A percentile compares a stretch with the other conserved stretches of the same genome.
Evolutionary conservation across 176 grass and related monocot genomes (phyloP).

Genomic region (Eragrostis nindensis): DNA sequence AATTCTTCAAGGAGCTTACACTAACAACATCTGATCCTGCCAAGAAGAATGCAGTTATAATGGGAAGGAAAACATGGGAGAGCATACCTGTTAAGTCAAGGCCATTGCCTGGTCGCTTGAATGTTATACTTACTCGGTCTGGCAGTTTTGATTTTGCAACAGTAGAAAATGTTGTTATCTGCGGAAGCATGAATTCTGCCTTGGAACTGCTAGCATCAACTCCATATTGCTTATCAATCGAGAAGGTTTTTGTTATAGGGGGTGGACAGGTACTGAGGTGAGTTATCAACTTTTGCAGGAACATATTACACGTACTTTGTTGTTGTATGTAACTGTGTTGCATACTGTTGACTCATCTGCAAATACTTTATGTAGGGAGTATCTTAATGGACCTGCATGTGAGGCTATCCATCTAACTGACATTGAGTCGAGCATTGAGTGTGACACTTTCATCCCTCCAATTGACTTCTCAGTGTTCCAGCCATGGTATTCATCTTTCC

Average conservation of each 20-base stretch:
- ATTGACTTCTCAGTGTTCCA: slow-evolving; percentile 71
- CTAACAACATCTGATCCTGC: slow-evolving; percentile 62
- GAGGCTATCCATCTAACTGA: slow-evolving; percentile 83
- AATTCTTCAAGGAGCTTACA: slow-evolving; percentile 85
- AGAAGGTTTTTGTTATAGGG: slow-evolving; percentile 83
- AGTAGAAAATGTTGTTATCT: slow-evolving; percentile 73
- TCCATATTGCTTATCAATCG: slow-evolving; percentile 81
- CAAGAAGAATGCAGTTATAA: slow-evolving; percentile 91
- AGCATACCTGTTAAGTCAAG: slow-evolving; percentile 64
- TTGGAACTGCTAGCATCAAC: slow-evolving; percentile 67
- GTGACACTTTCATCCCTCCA: slow-evolving; percentile 75
- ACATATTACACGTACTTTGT: not conserved
- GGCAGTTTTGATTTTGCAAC: slow-evolving; percentile 77
- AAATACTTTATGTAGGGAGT: slow-evolving; percentile 55
- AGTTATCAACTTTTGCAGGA: slow-evolving; percentile 31
- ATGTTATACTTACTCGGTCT: slow-evolving; percentile 81
- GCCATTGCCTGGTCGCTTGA: slow-evolving; percentile 78
- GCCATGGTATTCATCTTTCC: slow-evolving; percentile 87
- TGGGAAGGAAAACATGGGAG: slow-evolving; percentile 96
- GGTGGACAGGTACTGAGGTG: slow-evolving; percentile 80
- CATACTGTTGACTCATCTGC: slow-evolving; percentile 20
- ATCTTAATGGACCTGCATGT: slow-evolving; percentile 72
- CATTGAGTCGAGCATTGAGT: slow-evolving; percentile 60
- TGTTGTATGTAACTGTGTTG: not conserved
- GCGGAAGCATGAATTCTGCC: slow-evolving; percentile 74